Evolutionary conservation across 2,329 filamentous ascomycete genomes (phyloP), one percentile per base, ranked within the genome.

Genomic region (Epichloe brachyelytri): DNA sequence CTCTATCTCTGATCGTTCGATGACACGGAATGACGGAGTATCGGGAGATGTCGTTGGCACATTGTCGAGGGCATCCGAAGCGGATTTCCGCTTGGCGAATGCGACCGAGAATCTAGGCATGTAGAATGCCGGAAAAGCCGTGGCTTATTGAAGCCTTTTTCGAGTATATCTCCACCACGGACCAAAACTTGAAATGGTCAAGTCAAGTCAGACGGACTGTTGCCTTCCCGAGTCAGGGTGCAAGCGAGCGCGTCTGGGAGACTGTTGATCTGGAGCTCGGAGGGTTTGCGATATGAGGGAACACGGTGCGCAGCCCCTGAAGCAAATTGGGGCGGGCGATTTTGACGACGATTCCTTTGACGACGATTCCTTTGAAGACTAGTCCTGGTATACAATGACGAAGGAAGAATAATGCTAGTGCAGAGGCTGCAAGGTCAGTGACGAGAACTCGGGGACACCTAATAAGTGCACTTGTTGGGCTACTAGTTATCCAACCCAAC

Each of bases 21-120:
- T 66, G 22, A 82, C 78, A 48, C 78, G 74, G 61, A 82, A 81
- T 2, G 78, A 80, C 19, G 75, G 69, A 52, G 73, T 71, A 52
- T 69, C 68, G 47, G 65, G 59, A 55, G 70, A 65, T 14, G 57
- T 55, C 65, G 71, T 60, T 58, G 71, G 62, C 38, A 63, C 74
- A 75, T 79, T 72, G 54, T 77, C 74, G 55, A 75, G 65, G 56
- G 74, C 76, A 56, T 77, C 73, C 54, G 73, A 75, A 71, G 74
- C 73, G 55, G 77, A 78, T 70, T 76, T 80, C 72, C 78, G 78
- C 75, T 75, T 71, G 61, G 69, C 72, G 56, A 81, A 81, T 55
- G 73, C 69, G 62, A 76, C 75, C 55, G 76, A 75, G 65, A 82
- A 81, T 68, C 75, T 79, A 77, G 76, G 76, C 78, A 82, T 82